Conservation (phyloP, 75 land plant genomes). For the Pinus taeda region DNA sequence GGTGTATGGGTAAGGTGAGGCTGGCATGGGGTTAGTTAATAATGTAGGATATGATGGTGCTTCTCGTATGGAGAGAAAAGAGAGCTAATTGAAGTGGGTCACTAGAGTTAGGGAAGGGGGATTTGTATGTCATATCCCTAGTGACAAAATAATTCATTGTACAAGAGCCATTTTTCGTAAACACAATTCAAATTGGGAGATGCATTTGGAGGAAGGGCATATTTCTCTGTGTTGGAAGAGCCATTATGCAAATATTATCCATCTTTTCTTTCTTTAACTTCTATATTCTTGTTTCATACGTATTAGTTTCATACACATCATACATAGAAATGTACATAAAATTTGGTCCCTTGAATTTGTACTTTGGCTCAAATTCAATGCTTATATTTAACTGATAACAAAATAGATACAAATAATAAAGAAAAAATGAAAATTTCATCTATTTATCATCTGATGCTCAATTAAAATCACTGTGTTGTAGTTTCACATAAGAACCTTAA, state of each 20-base stretch:
- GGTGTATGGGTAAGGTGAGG: slow-evolving; percentile 62
- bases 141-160: slow-evolving; percentile 51
- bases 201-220: slow-evolving; percentile 32
- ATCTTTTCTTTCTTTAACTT: background rate
- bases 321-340: no score
- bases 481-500: no score
- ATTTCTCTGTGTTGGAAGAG: slow-evolving; percentile 59
- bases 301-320: no score
- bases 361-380: no score
- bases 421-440: no score
- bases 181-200: slow-evolving; percentile 59
- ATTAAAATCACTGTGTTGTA: no score
- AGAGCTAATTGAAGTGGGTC: slow-evolving; percentile 39
- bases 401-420: no score
- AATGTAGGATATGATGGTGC: slow-evolving; percentile 28
- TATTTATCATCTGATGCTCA: no score
- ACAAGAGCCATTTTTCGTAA: slow-evolving; percentile 49
- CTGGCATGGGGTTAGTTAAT: slow-evolving; percentile 36
- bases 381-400: no score
- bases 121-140: slow-evolving; percentile 32
- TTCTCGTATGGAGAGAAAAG: slow-evolving; percentile 40
- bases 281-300: background rate
- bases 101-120: slow-evolving; percentile 37
- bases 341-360: no score
- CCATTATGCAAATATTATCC: background rate